These are phyloP conservation scores for Coemansia sp. DNA, from an alignment of 192 early-diverging fungal species.

Conservation along the genomic window DNA sequence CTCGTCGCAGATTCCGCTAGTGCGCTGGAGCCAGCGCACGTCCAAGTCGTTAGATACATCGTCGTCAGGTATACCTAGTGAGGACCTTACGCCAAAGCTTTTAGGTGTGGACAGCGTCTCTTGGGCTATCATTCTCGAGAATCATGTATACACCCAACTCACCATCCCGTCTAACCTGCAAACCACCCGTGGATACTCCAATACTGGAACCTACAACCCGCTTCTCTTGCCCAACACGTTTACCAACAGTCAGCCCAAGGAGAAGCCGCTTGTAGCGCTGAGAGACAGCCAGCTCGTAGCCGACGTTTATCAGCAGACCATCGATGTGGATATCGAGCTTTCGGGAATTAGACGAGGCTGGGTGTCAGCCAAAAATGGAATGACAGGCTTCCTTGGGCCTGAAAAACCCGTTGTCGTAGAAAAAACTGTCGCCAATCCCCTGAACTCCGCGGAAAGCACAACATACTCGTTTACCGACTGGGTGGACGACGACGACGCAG, in stretches of 20 bases:
- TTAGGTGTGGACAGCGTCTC: constrained; percentile 3
- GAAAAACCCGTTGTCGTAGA: not conserved
- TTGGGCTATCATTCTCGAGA: constrained; percentile 16
- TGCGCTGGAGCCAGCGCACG: not conserved
- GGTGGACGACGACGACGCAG: not conserved
- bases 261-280: not conserved
- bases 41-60: not conserved
- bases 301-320: not conserved
- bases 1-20: not conserved
- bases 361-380: not conserved
- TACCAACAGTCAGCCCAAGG: not conserved
- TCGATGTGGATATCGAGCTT: constrained; percentile 14
- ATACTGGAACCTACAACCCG: constrained; percentile 1
- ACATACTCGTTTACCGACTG: not conserved
- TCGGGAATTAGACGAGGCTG: constrained; percentile 13
- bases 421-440: not conserved
- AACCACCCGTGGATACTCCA: not conserved
- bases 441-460: not conserved
- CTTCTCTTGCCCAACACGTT: constrained; percentile 5
- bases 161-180: not conserved
- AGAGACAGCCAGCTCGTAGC: not conserved
- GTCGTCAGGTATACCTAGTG: not conserved
- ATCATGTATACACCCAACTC: not conserved
- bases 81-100: not conserved
- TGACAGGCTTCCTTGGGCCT: not conserved